A percentile compares a stretch with the other conserved stretches of the same genome.
These are phyloP conservation scores for Lentinula sp. DNA, from an alignment of 768 basidiomycete species.

Conservation along the genomic window DNA sequence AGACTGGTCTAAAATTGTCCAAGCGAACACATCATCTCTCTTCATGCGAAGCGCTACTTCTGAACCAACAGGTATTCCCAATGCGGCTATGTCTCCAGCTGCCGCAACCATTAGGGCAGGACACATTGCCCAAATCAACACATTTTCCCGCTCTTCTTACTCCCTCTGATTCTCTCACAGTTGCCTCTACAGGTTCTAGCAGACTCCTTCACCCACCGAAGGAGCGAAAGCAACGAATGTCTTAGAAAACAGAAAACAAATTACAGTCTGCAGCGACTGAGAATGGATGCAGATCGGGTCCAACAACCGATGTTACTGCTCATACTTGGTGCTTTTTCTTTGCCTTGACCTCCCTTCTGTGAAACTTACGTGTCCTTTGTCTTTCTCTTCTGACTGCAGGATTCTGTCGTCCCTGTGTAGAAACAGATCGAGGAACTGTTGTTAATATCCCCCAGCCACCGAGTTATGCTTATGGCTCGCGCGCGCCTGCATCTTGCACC, in stretches of 20 bases:
- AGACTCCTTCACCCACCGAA: constrained; percentile 23
- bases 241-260: constrained; percentile 6
- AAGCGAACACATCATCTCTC: neutral
- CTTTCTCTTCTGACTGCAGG: constrained; percentile 28
- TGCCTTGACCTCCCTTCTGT: neutral
- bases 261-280: constrained; percentile 25
- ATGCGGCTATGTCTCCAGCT: neutral
- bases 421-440: constrained; percentile 37
- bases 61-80: neutral
- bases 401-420: constrained; percentile 65
- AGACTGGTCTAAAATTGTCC: constrained; percentile 15
- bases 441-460: constrained; percentile 17
- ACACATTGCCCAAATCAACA: neutral
- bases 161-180: neutral
- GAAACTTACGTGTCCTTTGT: neutral
- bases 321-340: constrained; percentile 38
- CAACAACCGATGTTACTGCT: constrained; percentile 63
- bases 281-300: constrained; percentile 55
- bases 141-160: neutral
- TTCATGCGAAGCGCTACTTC: neutral
- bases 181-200: neutral
- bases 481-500: neutral
- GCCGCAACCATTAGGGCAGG: constrained; percentile 1
- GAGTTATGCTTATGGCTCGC: neutral
- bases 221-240: constrained; percentile 32